Evolutionary conservation across 768 basidiomycete genomes (phyloP), one percentile per base, ranked within the genome.

Genomic region (Pleurotus tuoliensis): DNA sequence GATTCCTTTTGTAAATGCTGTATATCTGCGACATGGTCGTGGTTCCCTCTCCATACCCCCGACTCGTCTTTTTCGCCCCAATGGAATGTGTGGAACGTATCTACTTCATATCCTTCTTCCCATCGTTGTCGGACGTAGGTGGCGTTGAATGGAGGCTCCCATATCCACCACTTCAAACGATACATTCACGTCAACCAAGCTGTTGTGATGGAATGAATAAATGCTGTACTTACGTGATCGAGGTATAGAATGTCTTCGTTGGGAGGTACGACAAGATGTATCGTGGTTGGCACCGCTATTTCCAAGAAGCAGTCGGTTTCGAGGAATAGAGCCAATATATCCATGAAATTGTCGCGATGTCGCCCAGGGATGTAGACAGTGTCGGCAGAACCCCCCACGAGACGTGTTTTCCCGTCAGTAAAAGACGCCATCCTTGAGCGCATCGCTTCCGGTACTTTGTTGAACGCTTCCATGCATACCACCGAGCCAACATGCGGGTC

Each of bases 51-150:
- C 57, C 57, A 58, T 24, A 45, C 27, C 12, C 50, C 57, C 16
- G 34, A 43, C 34, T 44, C n/a, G 40, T 43, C 56, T 22, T 53
- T 40, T 41, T 58, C 63, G 8, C 75, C 77, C 79, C 80, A 80
- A 59, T 78, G 76, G 56, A 79, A 81, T 0, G 76, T 71, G 57
- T 81, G 79, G 62, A 81, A 80, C 7, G 79, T 76, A 57, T 80
- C 80, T 15, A 81, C 79, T 55, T 80, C 79, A 54, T 66, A 71
- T 1, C 78, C 79, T 55, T 73, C 65, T 0, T 60, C 63, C 80
- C 80, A 81, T 53, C 76, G 71, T 45, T 73, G 65, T 13, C 78
- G 70, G 55, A 81, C 79, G 59, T 76, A 81, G 20, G 67, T 67
- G 12, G 76, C 69, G 54, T 79, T 72, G 53, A 77, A 77, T 16